Evolutionary conservation across 1,139 yeast genomes (phyloP), one percentile per base, ranked within the genome.

Genomic region (Pneumocystis carinii): DNA sequence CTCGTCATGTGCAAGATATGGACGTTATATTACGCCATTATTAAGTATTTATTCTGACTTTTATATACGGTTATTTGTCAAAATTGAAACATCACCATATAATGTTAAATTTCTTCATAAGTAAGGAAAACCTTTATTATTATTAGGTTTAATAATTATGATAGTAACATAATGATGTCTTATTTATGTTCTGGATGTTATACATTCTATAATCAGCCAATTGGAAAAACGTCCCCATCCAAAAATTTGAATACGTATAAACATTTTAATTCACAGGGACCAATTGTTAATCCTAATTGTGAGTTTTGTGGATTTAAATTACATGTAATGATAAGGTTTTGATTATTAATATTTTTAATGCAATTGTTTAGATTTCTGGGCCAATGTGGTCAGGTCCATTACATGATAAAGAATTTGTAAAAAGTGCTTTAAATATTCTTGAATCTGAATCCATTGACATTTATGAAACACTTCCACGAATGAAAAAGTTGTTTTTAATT

Each of bases 361-460:
- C 7, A 27, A 32, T 2, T 3, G 7, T n/a, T 3, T 53, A 65
- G 66, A 73, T 92, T 58, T 92, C 94, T 1, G 99, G 99, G 1
- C 99, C 99, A 64, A 88, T 92, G 96, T 92, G 95, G 86, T 88
- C 83, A 12, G 96, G 94, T 0, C 77, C 79, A 1, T 75, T 92
- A 63, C 97, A 90, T 71, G 80, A 85, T 71, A 73, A 74, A 42
- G 81, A 79, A 24, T 92, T 90, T 70, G 78, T 92, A 60, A 79
- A 82, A 48, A 80, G 78, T 68, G 79, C 90, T 61, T 76, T 88
- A 63, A 77, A 79, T 27, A 76, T 86, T 59, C 84, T 84, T 68
- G 59, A 19, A 27, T 73, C 76, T 27, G 73, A 77, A 12, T 84
- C 81, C 64, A 77, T 78, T 15, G 77, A 76, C 1, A 77, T 81